Evolutionary conservation across 768 basidiomycete genomes (phyloP), one percentile per base, ranked within the genome.

Genomic region (Tricholoma flavovirens): DNA sequence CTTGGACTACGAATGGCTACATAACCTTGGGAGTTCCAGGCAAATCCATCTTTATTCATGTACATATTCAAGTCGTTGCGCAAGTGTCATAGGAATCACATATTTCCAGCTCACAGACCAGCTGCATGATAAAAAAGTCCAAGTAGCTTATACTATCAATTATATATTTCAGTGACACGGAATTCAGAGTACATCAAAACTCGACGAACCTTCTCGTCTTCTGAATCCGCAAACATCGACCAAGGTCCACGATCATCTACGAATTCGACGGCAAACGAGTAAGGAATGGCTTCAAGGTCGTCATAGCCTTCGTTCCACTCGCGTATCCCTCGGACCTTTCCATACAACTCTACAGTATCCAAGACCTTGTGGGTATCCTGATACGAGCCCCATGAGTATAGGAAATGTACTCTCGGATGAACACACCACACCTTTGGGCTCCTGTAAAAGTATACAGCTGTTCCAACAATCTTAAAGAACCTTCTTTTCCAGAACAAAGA

Each of bases 251-350:
- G 72, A 5, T 67, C 77, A 54, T 79, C 75, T 33, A 71, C 73
- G 64, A 87, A 85, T 57, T 83, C 83, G 24, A 87, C 69, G 2
- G 80, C 86, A 68, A 88, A 86, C 0, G 86, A 84, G 56, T 83
- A 74, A 3, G 83, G 77, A 51, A 88, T 85, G 9, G 84, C 78
- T 64, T 83, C 77, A 32, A 88, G 66, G 46, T 86, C 83, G 55
- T 87, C 86, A 56, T 81, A 85, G 5, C 86, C 86, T 54, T 87
- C 82, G 54, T 80, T 74, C 80, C 83, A 85, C 61, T 87, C 86
- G 56, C 75, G 74, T 52, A 86, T 59, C 8, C 69, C 78, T 45
- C 67, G 69, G 14, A 84, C 63, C 8, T 73, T 69, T 8, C 78
- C 79, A 4, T 75, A 72, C 40, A 87, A 66, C 35, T 77, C 67